Evolutionary conservation across 2,329 filamentous ascomycete species (phyloP).

Genomic region (Sporothrix euskadiensis): DNA sequence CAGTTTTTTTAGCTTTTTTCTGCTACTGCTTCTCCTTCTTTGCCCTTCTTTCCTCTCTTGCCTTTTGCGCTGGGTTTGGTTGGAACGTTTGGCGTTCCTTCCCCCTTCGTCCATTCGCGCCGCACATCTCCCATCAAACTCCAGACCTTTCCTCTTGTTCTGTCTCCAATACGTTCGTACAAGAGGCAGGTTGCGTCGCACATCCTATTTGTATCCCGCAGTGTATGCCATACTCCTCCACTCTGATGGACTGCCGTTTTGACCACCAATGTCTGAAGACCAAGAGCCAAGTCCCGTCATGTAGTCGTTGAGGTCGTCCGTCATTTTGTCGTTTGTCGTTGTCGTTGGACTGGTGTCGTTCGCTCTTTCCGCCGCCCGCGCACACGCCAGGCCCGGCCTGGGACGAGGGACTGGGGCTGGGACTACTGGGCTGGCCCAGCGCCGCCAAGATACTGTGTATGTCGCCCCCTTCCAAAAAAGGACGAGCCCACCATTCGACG

Average conservation of each 20-base stretch:
- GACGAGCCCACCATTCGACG: slow-evolving; percentile 19
- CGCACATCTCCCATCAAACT: no score
- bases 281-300: neutral
- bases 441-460: neutral
- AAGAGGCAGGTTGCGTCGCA: neutral
- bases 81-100: neutral
- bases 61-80: neutral
- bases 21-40: neutral
- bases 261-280: neutral
- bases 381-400: neutral
- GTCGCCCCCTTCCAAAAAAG: slow-evolving; percentile 22
- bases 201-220: neutral
- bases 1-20: slow-evolving; percentile 17
- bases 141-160: neutral
- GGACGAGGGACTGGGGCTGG: neutral
- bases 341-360: neutral
- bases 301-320: neutral
- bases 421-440: neutral
- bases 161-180: neutral
- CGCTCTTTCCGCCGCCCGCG: slow-evolving; percentile 20
- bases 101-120: no score
- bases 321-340: neutral
- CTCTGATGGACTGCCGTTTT: neutral
- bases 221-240: neutral
- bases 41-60: slow-evolving; percentile 14